Evolutionary conservation across 768 basidiomycete genomes (phyloP).

Genomic region (Tulasnella sp.): DNA sequence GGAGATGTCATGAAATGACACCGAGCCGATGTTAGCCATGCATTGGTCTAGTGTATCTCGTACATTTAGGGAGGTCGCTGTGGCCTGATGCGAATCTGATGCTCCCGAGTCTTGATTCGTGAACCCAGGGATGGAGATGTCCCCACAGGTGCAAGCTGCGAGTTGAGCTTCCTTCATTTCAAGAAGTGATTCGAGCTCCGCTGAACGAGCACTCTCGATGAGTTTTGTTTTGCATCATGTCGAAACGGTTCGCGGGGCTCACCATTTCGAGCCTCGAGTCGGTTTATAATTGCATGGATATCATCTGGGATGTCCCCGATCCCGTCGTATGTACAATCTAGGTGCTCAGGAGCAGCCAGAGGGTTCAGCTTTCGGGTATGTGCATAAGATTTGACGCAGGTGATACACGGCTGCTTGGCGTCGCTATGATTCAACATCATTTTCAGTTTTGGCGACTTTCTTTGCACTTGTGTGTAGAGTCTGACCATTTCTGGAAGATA

Average conservation of each 20-base stretch:
- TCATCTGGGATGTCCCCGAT: not conserved
- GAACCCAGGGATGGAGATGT: not conserved
- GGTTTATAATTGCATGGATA: not conserved
- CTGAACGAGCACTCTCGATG: not conserved
- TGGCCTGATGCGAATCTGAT: not conserved
- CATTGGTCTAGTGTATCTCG: too few species aligned
- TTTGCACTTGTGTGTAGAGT: too few species aligned
- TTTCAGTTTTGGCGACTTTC: too few species aligned
- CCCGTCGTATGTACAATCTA: not conserved
- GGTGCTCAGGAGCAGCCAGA: not conserved
- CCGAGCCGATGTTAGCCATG: too few species aligned
- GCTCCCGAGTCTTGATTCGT: not conserved
- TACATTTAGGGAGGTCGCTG: too few species aligned
- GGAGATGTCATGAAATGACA: too few species aligned
- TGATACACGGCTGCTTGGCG: not conserved
- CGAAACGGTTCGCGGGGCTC: not conserved
- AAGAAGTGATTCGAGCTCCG: too few species aligned
- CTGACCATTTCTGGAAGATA: too few species aligned
- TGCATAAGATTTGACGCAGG: slow-evolving; percentile 1
- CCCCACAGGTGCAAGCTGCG: too few species aligned
- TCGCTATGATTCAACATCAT: too few species aligned
- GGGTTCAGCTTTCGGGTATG: not conserved
- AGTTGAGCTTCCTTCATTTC: not conserved
- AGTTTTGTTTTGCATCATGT: not conserved
- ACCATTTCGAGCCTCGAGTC: not conserved